Evolutionary conservation across 495 filamentous ascomycete species (phyloP).

Genomic region (Trichoderma asperelloides): DNA sequence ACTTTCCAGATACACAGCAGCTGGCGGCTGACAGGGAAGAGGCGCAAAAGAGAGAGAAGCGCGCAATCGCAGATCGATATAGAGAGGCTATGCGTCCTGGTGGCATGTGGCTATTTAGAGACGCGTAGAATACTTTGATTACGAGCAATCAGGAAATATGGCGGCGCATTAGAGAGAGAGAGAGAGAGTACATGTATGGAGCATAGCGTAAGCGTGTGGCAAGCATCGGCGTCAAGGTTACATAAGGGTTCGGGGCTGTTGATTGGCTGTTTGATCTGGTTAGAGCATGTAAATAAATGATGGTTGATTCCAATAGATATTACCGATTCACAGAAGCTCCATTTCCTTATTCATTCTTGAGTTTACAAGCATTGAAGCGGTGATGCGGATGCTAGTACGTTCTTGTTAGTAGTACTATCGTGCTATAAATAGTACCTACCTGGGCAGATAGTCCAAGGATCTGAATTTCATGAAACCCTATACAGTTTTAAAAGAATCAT

Average conservation of each 20-base stretch:
- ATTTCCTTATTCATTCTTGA: too few relatives aligned
- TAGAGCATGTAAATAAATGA: too few relatives aligned
- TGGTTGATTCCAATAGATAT: too few relatives aligned
- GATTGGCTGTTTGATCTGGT: not conserved
- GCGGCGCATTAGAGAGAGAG: not conserved
- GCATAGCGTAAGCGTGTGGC: too few relatives aligned
- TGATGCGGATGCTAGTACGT: too few relatives aligned
- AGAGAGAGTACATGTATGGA: not conserved
- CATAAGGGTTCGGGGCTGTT: not conserved
- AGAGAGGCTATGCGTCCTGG: conserved; percentile 70
- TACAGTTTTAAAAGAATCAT: too few relatives aligned
- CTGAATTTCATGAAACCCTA: too few relatives aligned
- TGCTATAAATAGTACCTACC: too few relatives aligned
- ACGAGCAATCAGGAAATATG: not conserved
- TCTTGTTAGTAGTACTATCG: too few relatives aligned
- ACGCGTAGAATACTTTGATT: conserved; percentile 45
- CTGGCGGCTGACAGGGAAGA: conserved; percentile 50
- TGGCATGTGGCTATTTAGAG: conserved; percentile 70
- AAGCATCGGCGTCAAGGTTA: not conserved
- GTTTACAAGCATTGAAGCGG: too few relatives aligned
- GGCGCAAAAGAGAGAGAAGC: conserved; percentile 47
- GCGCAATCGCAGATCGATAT: conserved; percentile 63
- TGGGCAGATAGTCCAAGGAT: too few relatives aligned
- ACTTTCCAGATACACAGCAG: conserved; percentile 83
- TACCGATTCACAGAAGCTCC: too few relatives aligned